These are phyloP conservation scores for Hansfordia pulvinata DNA, from an alignment of 2,329 filamentous ascomycete species.

Conservation along the genomic window DNA sequence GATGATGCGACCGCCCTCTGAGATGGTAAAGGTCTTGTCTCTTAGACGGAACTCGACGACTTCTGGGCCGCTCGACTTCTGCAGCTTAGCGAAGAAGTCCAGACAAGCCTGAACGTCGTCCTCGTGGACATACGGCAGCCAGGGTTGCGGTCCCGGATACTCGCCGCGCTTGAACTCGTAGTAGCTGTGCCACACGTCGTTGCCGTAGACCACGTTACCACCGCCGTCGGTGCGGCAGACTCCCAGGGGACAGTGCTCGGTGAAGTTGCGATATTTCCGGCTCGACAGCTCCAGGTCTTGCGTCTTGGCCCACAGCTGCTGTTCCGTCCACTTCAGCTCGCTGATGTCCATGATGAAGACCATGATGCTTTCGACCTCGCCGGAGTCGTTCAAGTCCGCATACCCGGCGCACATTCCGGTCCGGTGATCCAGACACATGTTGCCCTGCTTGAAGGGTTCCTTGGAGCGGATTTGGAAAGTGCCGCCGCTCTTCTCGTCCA, in stretches of 20 bases:
- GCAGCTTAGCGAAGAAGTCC: slow-evolving; percentile 8
- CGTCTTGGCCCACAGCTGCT: slow-evolving; percentile 10
- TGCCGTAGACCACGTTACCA: slow-evolving; percentile 11
- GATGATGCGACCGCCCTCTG: slow-evolving; percentile 8
- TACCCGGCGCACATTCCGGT: slow-evolving; percentile 14
- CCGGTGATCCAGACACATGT: slow-evolving; percentile 10
- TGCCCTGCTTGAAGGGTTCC: slow-evolving; percentile 10
- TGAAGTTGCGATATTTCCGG: slow-evolving; percentile 11
- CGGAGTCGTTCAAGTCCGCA: slow-evolving; percentile 9
- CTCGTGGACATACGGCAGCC: slow-evolving; percentile 10
- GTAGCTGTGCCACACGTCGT: slow-evolving; percentile 11
- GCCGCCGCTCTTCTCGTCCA: slow-evolving; percentile 9
- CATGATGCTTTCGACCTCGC: slow-evolving; percentile 12
- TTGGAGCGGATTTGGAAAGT: slow-evolving; percentile 13
- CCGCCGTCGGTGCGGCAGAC: slow-evolving; percentile 12
- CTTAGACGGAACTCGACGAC: slow-evolving; percentile 10
- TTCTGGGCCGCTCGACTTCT: slow-evolving; percentile 5
- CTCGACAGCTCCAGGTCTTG: slow-evolving; percentile 12
- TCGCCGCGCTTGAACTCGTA: slow-evolving; percentile 7
- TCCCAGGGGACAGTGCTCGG: slow-evolving; percentile 13
- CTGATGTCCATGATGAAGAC: slow-evolving; percentile 14
- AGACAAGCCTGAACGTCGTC: slow-evolving; percentile 6
- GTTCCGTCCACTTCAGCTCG: slow-evolving; percentile 14
- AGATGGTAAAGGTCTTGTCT: slow-evolving; percentile 9
- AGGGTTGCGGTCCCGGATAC: slow-evolving; percentile 8